phyloP scores from a whole-genome alignment of 768 basidiomycete species.

The Exidia glandulosa region DNA sequence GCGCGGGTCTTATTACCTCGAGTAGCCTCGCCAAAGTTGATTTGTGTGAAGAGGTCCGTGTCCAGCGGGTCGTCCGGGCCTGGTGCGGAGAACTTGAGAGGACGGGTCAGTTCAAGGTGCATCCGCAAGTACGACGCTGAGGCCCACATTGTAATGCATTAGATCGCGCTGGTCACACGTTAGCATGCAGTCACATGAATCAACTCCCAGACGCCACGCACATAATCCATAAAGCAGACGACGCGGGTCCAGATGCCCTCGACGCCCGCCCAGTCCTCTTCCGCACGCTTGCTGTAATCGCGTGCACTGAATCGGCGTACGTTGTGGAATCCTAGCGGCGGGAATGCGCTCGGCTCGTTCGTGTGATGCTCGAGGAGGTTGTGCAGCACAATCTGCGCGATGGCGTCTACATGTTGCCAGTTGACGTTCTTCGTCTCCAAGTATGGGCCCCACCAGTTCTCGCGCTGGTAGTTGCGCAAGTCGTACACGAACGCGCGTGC shows the following conservation, averaged over 20 bases:
- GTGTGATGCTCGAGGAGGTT: slow-evolving; percentile 19
- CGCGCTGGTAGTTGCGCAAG: slow-evolving; percentile 42
- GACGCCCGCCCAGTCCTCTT: slow-evolving; percentile 61
- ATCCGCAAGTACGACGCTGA: not conserved
- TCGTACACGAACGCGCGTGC: slow-evolving; percentile 56
- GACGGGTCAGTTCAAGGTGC: not conserved
- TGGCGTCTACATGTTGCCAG: slow-evolving; percentile 54
- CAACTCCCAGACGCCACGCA: not conserved
- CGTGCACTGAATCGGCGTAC: slow-evolving; percentile 44
- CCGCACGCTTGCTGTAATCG: slow-evolving; percentile 17
- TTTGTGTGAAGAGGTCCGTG: slow-evolving; percentile 40
- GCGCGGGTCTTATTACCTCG: too few species aligned
- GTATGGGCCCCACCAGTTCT: slow-evolving; percentile 53
- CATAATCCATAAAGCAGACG: slow-evolving; percentile 73
- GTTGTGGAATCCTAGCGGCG: slow-evolving; percentile 42
- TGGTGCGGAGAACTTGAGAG: slow-evolving; percentile 8
- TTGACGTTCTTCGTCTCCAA: slow-evolving; percentile 26
- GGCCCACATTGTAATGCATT: slow-evolving; percentile 18
- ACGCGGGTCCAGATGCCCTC: slow-evolving; percentile 67
- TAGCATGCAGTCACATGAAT: not conserved
- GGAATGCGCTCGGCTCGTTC: slow-evolving; percentile 24
- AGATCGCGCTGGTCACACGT: slow-evolving; percentile 21
- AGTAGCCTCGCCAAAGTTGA: slow-evolving; percentile 51
- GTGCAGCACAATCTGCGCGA: slow-evolving; percentile 38
- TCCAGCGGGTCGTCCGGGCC: slow-evolving; percentile 25